Conservation (phyloP, 345 rosid genomes). For the Leavenworthia alabamica region DNA sequence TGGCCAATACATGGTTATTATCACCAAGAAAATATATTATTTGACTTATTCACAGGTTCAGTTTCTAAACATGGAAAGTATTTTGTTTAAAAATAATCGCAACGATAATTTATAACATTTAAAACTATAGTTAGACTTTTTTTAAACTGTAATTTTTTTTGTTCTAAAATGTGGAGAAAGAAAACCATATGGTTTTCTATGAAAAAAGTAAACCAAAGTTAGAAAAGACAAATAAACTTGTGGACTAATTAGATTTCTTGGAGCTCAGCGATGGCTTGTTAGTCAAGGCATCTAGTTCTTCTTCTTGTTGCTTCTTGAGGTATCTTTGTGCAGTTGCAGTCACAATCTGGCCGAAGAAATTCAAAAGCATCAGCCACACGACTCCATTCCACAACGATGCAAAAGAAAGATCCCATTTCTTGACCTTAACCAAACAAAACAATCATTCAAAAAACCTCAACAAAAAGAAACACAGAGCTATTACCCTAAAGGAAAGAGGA, state of each 20-base stretch:
- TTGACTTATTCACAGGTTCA: too few species aligned
- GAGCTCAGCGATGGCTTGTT: constrained; percentile 9
- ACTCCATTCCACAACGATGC: constrained; percentile 75
- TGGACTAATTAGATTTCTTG: constrained; percentile 16
- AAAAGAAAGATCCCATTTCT: constrained; percentile 78
- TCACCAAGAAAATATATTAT: too few species aligned
- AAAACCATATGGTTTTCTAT: constrained; percentile 14
- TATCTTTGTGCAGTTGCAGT: constrained; percentile 73
- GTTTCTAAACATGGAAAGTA: neutral
- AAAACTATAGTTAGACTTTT: neutral
- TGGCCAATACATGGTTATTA: too few species aligned
- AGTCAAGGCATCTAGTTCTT: constrained; percentile 43
- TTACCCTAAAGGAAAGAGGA: neutral
- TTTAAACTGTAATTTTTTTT: neutral
- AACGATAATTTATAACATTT: neutral
- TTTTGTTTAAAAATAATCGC: neutral
- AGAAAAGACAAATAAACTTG: neutral
- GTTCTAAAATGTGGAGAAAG: neutral
- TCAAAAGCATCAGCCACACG: constrained; percentile 94
- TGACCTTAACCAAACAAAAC: constrained; percentile 43
- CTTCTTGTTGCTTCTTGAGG: constrained; percentile 67
- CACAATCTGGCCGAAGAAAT: constrained; percentile 76
- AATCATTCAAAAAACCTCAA: constrained; percentile 10
- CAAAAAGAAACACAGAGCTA: constrained; percentile 4
- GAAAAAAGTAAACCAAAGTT: neutral